Conservation (phyloP, 2,329 filamentous ascomycete genomes). For the Microdochium nivale region DNA sequence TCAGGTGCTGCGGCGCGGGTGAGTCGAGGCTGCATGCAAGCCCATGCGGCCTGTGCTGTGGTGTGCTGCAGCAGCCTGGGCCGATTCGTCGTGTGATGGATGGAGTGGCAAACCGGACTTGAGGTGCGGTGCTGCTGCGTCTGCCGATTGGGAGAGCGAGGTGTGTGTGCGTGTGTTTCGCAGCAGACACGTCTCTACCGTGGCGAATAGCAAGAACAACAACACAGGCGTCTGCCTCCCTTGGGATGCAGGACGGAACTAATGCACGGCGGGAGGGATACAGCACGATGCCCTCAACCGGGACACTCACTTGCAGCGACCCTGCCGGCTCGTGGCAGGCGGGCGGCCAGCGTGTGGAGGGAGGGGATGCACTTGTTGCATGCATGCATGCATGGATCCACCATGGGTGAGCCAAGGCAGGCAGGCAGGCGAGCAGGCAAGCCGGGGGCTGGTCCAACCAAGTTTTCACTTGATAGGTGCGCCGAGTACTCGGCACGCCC, state of each 20-base stretch:
- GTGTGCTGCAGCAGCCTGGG: not conserved
- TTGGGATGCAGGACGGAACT: not conserved
- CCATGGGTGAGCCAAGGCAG: no score
- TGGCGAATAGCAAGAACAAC: not conserved
- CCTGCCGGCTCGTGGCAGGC: not conserved
- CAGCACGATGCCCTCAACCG: not conserved
- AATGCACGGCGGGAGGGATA: not conserved
- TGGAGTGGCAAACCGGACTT: not conserved
- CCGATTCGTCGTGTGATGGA: not conserved
- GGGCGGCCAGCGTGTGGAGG: not conserved
- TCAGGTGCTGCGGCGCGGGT: not conserved
- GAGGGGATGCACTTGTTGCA: not conserved
- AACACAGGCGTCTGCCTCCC: not conserved
- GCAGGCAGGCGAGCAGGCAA: no score
- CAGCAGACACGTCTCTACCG: not conserved
- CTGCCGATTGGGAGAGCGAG: not conserved
- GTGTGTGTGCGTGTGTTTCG: not conserved
- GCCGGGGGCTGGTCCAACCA: no score
- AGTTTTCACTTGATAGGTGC: no score
- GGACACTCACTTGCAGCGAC: no score
- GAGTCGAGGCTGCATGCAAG: not conserved
- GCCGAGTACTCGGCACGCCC: no score
- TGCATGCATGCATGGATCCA: not conserved
- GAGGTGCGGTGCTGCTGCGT: not conserved
- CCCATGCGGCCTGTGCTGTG: not conserved